Evolutionary conservation across 352 stramenopile species (phyloP), one percentile per base, ranked within the genome.

Genomic region (Globisporangium acanthophoron): DNA sequence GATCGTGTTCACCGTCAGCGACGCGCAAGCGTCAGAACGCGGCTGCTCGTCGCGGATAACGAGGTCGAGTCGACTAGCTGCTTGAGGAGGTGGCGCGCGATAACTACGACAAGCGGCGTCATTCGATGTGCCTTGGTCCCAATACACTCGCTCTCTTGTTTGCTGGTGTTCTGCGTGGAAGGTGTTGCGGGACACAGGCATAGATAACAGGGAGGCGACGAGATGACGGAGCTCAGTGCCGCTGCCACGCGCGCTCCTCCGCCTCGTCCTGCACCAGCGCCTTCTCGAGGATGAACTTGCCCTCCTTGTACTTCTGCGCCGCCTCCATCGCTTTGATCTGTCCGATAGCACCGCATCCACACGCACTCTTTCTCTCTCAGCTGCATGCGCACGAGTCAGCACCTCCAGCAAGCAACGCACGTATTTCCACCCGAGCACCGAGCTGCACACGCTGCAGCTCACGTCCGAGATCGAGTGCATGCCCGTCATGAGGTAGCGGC

Each of bases 261-360:
- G 49, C 58, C 40, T 85, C 77, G 53, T 92, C 80, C 50, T 88
- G 67, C 18, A 92, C 76, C n/a, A 90, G 66, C 35, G 78, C 76
- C 21, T 79, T 67, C 64, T 92, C 83, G 70, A 92, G 83, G 57
- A 90, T 90, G 56, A 85, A 92, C 64, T 87, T 89, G 61, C 80
- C 83, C 71, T 92, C 83, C 59, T 90, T 92, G 80, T 92, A 92
- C 65, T 87, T 87, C 67, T 92, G 83, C 49, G 83, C 85, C 43
- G 52, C 49, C 70, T 92, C 83, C 78, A 89, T 90, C 29, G 83
- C 83, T 47, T 86, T 87, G 58, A 92, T 60, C 83, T 92, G 61
- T 3, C 33, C 44, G 0, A 5, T 45, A 49, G 39, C 27, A 64
- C 49, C 43, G 35, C 51, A 56, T 16, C 21, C 15, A 12, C 18